Conservation (phyloP, 495 filamentous ascomycete genomes). For the Hyaloscypha hepaticicola region DNA sequence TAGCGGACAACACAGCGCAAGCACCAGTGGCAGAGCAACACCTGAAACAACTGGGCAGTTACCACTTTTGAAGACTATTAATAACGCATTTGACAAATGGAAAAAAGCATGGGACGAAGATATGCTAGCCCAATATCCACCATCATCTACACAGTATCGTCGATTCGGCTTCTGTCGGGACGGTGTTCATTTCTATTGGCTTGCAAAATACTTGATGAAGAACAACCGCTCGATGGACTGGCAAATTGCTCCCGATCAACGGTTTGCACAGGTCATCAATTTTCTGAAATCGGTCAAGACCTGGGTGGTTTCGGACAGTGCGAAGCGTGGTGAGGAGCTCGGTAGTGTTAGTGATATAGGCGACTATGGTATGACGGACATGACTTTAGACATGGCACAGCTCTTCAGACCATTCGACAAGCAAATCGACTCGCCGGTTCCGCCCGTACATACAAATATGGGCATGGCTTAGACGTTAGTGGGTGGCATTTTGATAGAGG, state of each 20-base stretch:
- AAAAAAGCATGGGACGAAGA: constrained; percentile 65
- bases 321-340: constrained; percentile 51
- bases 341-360: constrained; percentile 60
- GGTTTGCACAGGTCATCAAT: constrained; percentile 56
- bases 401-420: constrained; percentile 54
- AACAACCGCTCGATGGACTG: constrained; percentile 45
- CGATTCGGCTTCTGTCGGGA: constrained; percentile 64
- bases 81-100: constrained; percentile 59
- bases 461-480: constrained; percentile 19
- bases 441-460: constrained; percentile 29
- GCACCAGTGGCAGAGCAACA: constrained; percentile 28
- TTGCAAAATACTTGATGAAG: constrained; percentile 55
- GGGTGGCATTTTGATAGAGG: constrained; percentile 21
- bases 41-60: constrained; percentile 21
- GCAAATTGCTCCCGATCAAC: constrained; percentile 50
- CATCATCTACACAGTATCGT: constrained; percentile 39
- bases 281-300: constrained; percentile 56
- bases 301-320: constrained; percentile 52
- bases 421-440: constrained; percentile 30
- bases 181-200: constrained; percentile 64
- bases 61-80: constrained; percentile 31
- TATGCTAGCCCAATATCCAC: constrained; percentile 60
- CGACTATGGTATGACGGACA: constrained; percentile 55
- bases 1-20: constrained; percentile 19
- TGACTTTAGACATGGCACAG: constrained; percentile 66